Percentiles rank a stretch among this genome's conserved stretches.
Evolutionary conservation across 202 grass and related monocot species (phyloP).

Genomic region (Carex arenaria): DNA sequence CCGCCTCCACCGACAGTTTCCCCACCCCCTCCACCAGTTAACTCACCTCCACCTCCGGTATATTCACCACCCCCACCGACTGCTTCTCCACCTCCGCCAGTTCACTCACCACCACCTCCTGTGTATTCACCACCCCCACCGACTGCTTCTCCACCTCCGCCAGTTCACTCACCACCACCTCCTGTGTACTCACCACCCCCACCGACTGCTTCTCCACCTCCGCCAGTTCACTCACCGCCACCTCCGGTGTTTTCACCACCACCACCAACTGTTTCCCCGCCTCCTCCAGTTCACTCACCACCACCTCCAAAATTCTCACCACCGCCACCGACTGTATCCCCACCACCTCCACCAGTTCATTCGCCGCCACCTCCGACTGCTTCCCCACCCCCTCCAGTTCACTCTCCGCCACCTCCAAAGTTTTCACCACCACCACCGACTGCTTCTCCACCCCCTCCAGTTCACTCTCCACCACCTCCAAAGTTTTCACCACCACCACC

Average conservation of each 20-base stretch:
- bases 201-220: slow-evolving; percentile 26
- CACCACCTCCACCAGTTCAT: slow-evolving; percentile 17
- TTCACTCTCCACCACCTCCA: background rate
- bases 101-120: background rate
- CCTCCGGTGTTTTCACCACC: slow-evolving; percentile 11
- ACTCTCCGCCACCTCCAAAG: background rate
- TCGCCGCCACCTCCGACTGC: slow-evolving; percentile 9
- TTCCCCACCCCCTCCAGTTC: background rate
- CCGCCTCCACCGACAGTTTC: slow-evolving; percentile 3
- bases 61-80: slow-evolving; percentile 18
- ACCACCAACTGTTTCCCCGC: background rate
- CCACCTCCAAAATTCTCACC: slow-evolving; percentile 39
- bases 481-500: too few relatives aligned
- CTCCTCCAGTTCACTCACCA: background rate
- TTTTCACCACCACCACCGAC: background rate
- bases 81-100: slow-evolving; percentile 23
- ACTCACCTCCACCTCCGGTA: background rate
- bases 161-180: background rate
- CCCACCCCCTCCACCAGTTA: background rate
- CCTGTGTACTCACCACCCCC: background rate
- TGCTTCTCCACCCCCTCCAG: background rate
- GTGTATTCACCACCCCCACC: background rate
- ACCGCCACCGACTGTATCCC: background rate
- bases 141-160: background rate
- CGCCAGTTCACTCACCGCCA: background rate